A percentile compares a stretch with the other conserved stretches of the same genome.
Conservation (phyloP, 139 green algal species). For the Picochlorum costavermella region DNA sequence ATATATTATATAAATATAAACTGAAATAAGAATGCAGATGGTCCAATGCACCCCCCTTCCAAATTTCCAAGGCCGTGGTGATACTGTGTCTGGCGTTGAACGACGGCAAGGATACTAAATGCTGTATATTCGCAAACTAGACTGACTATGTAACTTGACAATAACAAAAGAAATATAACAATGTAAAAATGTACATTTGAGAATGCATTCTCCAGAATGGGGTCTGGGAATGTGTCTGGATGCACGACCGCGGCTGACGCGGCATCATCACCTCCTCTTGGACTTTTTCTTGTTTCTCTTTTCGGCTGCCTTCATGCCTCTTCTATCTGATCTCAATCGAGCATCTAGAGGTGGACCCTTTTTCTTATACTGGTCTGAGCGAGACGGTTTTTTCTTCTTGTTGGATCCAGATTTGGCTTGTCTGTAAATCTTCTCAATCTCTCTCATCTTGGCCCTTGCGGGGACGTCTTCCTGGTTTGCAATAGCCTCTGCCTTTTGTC, state of each 20-base stretch:
- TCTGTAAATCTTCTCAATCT: conserved; percentile 37
- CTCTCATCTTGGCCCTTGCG: conserved; percentile 26
- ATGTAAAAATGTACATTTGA: too few relatives aligned
- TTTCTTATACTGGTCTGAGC: conserved; percentile 17
- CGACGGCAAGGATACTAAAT: too few relatives aligned
- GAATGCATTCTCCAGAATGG: too few relatives aligned
- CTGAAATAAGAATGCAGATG: too few relatives aligned
- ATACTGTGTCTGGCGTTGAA: too few relatives aligned
- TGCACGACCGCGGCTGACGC: background rate
- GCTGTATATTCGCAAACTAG: too few relatives aligned
- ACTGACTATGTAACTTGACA: too few relatives aligned
- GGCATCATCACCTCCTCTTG: background rate
- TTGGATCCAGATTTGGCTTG: background rate
- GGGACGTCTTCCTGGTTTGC: conserved; percentile 57
- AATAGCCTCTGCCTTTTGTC: conserved; percentile 66
- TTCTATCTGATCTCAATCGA: conserved; percentile 30
- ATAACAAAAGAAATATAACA: too few relatives aligned
- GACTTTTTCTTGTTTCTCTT: conserved; percentile 5
- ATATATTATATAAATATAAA: too few relatives aligned
- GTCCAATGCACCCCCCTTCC: too few relatives aligned
- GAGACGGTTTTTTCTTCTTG: background rate
- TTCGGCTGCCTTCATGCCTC: conserved; percentile 8
- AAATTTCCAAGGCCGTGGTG: too few relatives aligned
- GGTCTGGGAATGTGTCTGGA: background rate
- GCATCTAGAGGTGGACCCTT: conserved; percentile 21